Percentiles rank a stretch among this genome's conserved stretches.
These are phyloP conservation scores for Usnea hakonensis DNA, from an alignment of 495 filamentous ascomycete genomes.

Conservation along the genomic window DNA sequence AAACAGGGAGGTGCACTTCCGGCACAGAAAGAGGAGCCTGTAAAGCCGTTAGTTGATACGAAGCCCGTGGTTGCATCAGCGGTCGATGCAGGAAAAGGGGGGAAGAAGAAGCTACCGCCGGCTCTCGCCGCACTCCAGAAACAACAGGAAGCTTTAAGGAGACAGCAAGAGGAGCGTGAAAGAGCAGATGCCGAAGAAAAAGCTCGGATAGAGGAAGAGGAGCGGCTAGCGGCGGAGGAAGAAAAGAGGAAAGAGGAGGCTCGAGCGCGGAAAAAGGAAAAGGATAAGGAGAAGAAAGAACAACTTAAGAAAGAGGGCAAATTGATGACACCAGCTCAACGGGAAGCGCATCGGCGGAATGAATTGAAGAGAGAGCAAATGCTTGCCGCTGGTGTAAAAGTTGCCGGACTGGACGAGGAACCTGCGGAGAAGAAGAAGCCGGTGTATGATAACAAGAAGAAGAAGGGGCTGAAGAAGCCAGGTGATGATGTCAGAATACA, in stretches of 20 bases:
- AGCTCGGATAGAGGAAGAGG: constrained; percentile 61
- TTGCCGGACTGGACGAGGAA: constrained; percentile 60
- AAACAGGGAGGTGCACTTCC: constrained; percentile 44
- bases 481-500: constrained; percentile 53
- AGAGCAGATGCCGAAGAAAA: constrained; percentile 63
- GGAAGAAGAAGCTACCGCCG: constrained; percentile 86
- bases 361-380: constrained; percentile 90
- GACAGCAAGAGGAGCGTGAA: constrained; percentile 69
- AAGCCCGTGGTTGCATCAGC: constrained; percentile 38
- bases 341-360: constrained; percentile 72
- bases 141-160: constrained; percentile 77
- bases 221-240: constrained; percentile 64
- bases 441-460: constrained; percentile 65
- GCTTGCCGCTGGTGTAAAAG: constrained; percentile 76
- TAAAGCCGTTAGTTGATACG: constrained; percentile 34
- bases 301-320: constrained; percentile 94
- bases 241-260: constrained; percentile 63
- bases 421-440: constrained; percentile 61
- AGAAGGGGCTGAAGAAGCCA: constrained; percentile 64
- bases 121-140: constrained; percentile 77
- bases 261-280: constrained; percentile 79
- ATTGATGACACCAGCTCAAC: constrained; percentile 88
- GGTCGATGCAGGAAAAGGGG: constrained; percentile 51
- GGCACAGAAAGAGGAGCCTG: constrained; percentile 45
- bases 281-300: constrained; percentile 91